Evolutionary conservation across 352 stramenopile genomes (phyloP), one percentile per base, ranked within the genome.

Genomic region (Thraustochytrium striatum): DNA sequence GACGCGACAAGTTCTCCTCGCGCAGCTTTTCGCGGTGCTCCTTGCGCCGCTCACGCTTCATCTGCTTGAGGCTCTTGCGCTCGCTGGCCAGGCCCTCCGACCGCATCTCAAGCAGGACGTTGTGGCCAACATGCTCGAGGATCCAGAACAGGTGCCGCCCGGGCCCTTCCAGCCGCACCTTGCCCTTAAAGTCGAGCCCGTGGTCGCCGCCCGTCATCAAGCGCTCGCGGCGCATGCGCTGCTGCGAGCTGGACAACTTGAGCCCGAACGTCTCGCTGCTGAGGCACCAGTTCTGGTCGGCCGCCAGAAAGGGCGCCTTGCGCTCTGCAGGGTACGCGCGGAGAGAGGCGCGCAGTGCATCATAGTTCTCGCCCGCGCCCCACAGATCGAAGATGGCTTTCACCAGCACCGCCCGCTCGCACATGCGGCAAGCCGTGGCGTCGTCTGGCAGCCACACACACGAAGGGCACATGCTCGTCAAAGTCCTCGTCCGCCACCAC

Each of bases 331-430:
- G 69, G 50, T 33, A 69, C 13, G 5, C 13, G 0, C 44, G 3
- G 32, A 72, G 44, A 2, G 57, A 8, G 9, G 39, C 30, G 33
- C 36, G 72, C 13, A 50, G 28, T 8, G 16, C 38, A 0, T 65
- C 69, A 21, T 57, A 38, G 16, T 16, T 36, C 7, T 1, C 3
- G n/a, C 69, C 69, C 3, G 50, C 50, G 32, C 69, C 69, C 69
- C 69, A 79, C 21, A 79, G 28, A 21, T 79, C 52, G 25, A 65
- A 79, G 30, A 79, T 69, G 19, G 38, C 69, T 32, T 73, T 73
- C 11, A 79, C 43, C n/a, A 57, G n/a, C 50, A 79, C 50, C 32
- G 47, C 36, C 39, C 69, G 47, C n/a, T 21, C 36, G 47, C 44
- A 65, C 35, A 79, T 65, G 28, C 11, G 30, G 9, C 39, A 13